These are phyloP conservation scores for Neoboletus brunneissimus DNA, from an alignment of 768 basidiomycete species.

Conservation along the genomic window DNA sequence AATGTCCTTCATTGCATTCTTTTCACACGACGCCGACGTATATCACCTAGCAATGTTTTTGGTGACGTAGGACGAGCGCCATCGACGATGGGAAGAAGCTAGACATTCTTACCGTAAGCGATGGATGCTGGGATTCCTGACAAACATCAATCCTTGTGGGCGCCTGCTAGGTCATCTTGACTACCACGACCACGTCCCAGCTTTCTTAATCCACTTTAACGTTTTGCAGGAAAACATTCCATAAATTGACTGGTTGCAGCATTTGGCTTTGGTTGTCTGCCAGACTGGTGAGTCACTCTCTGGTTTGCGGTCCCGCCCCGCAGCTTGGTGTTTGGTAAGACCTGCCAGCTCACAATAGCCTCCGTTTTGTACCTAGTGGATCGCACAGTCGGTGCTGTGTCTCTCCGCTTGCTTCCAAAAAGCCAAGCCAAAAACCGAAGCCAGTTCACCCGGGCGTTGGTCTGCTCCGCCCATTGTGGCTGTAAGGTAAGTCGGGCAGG, in stretches of 20 bases:
- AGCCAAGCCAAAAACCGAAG: background rate
- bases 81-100: background rate
- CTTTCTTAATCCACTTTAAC: too few relatives aligned
- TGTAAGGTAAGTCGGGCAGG: constrained; percentile 14
- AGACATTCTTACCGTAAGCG: background rate
- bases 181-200: background rate
- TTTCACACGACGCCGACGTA: too few relatives aligned
- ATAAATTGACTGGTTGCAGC: background rate
- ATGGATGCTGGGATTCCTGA: constrained; percentile 4
- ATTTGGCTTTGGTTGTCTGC: background rate
- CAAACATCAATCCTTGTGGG: background rate
- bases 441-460: constrained; percentile 3
- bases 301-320: background rate
- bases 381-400: background rate
- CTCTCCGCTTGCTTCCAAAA: background rate
- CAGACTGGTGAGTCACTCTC: background rate
- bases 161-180: background rate
- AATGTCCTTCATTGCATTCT: too few relatives aligned
- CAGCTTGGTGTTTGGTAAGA: background rate
- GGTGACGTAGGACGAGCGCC: background rate
- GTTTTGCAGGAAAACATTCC: background rate
- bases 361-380: background rate
- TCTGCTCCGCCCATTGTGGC: constrained; percentile 11
- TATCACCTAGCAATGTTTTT: too few relatives aligned
- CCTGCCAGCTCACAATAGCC: background rate